Conservation (phyloP, 1,284 basidiomycete species). For the Rhodotorula mucilaginosa region DNA sequence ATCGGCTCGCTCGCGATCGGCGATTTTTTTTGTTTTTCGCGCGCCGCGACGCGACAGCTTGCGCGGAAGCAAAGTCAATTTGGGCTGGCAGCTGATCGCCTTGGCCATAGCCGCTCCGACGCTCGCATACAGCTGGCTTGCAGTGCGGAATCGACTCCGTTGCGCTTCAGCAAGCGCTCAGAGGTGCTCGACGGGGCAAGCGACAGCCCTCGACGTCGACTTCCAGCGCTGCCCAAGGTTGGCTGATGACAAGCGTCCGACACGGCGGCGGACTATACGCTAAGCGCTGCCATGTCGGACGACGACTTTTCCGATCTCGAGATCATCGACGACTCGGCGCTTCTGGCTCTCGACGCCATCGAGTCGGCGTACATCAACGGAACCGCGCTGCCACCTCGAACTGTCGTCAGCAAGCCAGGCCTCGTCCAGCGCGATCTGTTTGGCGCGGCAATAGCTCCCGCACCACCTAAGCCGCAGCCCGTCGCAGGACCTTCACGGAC, state of each 20-base stretch:
- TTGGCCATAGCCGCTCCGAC: too few relatives aligned
- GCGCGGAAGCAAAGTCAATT: too few relatives aligned
- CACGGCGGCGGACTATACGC: background rate
- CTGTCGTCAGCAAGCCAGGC: constrained; percentile 29
- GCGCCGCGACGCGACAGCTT: too few relatives aligned
- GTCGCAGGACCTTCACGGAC: constrained; percentile 17
- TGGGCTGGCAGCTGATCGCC: too few relatives aligned
- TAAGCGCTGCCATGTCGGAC: constrained; percentile 45
- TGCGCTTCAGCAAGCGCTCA: background rate
- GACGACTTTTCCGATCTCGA: constrained; percentile 45
- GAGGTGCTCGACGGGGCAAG: background rate
- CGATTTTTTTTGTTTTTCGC: too few relatives aligned
- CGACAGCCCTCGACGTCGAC: background rate
- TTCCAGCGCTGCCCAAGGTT: background rate
- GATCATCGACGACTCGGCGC: constrained; percentile 42
- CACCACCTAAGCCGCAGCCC: background rate
- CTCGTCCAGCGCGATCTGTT: constrained; percentile 42
- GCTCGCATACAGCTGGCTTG: too few relatives aligned
- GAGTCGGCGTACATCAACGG: constrained; percentile 54
- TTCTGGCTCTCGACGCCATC: constrained; percentile 62
- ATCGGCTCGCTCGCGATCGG: too few relatives aligned
- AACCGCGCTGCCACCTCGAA: constrained; percentile 30
- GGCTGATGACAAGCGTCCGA: too few relatives aligned
- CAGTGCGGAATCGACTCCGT: too few relatives aligned
- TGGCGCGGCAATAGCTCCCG: constrained; percentile 26